A percentile compares a stretch with the other conserved stretches of the same genome.
These are phyloP conservation scores for Blastomyces emzantsi DNA, from an alignment of 2,329 filamentous ascomycete species.

Conservation along the genomic window DNA sequence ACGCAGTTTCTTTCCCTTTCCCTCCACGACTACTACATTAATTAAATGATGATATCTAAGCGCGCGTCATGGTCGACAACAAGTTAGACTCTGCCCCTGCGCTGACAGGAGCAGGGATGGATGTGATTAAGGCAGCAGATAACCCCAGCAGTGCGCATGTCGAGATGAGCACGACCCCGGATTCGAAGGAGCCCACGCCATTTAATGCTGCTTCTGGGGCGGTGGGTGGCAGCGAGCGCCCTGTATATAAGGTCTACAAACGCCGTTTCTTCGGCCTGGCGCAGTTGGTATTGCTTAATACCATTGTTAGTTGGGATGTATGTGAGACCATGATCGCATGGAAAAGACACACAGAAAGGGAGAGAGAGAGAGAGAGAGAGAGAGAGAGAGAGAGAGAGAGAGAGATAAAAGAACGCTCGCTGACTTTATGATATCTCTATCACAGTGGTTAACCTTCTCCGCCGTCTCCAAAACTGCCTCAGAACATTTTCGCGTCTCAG, in stretches of 20 bases:
- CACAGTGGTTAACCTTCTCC: slow-evolving; percentile 83
- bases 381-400: no score
- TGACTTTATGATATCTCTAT: neutral
- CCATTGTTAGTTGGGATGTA: slow-evolving; percentile 93
- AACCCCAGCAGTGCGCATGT: neutral
- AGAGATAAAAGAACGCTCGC: neutral
- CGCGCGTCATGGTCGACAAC: neutral
- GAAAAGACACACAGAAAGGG: neutral
- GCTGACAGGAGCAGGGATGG: neutral
- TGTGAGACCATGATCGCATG: slow-evolving; percentile 35
- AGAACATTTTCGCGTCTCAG: slow-evolving; percentile 63
- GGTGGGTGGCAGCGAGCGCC: neutral
- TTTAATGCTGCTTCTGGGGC: neutral
- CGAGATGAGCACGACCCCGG: neutral
- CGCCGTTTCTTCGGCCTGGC: slow-evolving; percentile 79
- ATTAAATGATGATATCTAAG: neutral
- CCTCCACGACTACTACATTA: no score
- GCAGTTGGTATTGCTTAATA: slow-evolving; percentile 79
- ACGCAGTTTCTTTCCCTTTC: neutral
- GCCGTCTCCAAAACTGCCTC: slow-evolving; percentile 68
- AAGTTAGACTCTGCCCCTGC: neutral
- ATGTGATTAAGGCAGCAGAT: neutral
- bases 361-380: neutral
- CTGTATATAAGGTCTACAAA: slow-evolving; percentile 58
- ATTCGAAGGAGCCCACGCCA: neutral